Evolutionary conservation across 2,329 filamentous ascomycete genomes (phyloP), one percentile per base, ranked within the genome.

Genomic region (Sclerotinia borealis): DNA sequence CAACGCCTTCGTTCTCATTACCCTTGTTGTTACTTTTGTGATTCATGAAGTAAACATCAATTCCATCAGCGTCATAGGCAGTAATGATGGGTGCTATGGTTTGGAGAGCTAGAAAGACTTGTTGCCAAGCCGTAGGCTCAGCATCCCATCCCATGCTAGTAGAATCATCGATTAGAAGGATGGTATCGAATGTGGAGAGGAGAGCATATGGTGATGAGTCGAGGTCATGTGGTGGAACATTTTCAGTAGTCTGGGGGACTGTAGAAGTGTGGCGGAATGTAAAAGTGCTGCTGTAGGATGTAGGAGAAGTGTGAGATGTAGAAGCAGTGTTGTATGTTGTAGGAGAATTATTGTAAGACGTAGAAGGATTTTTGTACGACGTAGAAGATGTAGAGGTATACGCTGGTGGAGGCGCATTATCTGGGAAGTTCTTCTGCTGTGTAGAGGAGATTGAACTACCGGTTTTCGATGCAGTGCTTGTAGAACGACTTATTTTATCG

Each of bases 41-140:
- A 77, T 98, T 97, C 43, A 98, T 80, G 76, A 98, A 98, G 81
- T 91, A 92, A 67, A 98, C 80, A 73, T 98, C 93, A 69, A 98
- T 87, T 27, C 93, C 93, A 75, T 97, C 91, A 0, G 80, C 77
- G 74, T 98, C 93, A 75, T 90, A 87, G 4, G 79, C 75, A 1
- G 91, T 90, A 77, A 93, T 96, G 71, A 96, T 89, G 0, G 91
- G 91, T 0, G 91, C 84, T 71, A 98, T 92, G 54, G 85, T 81
- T 37, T 82, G 77, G 2, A 98, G 83, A 1, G 89, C 91, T 10
- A 82, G 79, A 31, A 82, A 78, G 0, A 91, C 90, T 75, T 97
- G 90, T 15, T 78, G 75, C 93, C 93, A 98, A 27, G 82, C 83
- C n/a, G 52, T 48, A 59, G 41, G 22, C 4, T 11, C 3, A 7